A percentile compares a stretch with the other conserved stretches of the same genome.
These are phyloP conservation scores for Blyttiomyces sp. DNA, from an alignment of 371 early-diverging fungal genomes.

Conservation along the genomic window DNA sequence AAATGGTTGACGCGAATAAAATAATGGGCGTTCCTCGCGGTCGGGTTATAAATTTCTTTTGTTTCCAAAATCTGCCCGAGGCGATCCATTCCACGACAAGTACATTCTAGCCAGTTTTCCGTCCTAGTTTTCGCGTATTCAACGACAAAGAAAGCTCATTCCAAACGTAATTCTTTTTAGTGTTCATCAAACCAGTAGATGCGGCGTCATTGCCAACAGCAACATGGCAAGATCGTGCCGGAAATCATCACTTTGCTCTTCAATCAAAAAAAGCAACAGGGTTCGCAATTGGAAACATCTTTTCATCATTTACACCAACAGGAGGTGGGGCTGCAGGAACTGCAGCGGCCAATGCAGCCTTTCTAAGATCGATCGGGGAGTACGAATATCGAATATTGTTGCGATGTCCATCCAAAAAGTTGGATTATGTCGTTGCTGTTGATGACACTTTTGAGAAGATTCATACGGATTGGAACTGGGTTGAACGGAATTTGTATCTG, in stretches of 20 bases:
- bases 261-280: conserved; percentile 34
- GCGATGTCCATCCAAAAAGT: conserved; percentile 19
- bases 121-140: no score
- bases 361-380: conserved; percentile 27
- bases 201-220: conserved; percentile 22
- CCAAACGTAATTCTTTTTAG: no score
- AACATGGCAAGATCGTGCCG: conserved; percentile 44
- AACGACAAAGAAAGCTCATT: no score
- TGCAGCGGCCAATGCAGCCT: conserved; percentile 9
- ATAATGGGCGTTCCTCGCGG: no score
- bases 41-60: no score
- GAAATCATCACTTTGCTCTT: conserved; percentile 49
- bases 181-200: conserved; percentile 48
- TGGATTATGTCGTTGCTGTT: conserved; percentile 45
- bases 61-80: no score
- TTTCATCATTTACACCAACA: background rate
- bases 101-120: no score
- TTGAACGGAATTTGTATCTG: conserved; percentile 43
- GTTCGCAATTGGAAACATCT: background rate
- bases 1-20: conserved; percentile 30
- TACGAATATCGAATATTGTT: conserved; percentile 46
- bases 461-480: conserved; percentile 55
- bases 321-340: background rate
- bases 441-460: conserved; percentile 51
- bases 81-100: no score